Evolutionary conservation across 805 yeast genomes (phyloP), one percentile per base, ranked within the genome.

Genomic region (Teunomyces aglyptinius): DNA sequence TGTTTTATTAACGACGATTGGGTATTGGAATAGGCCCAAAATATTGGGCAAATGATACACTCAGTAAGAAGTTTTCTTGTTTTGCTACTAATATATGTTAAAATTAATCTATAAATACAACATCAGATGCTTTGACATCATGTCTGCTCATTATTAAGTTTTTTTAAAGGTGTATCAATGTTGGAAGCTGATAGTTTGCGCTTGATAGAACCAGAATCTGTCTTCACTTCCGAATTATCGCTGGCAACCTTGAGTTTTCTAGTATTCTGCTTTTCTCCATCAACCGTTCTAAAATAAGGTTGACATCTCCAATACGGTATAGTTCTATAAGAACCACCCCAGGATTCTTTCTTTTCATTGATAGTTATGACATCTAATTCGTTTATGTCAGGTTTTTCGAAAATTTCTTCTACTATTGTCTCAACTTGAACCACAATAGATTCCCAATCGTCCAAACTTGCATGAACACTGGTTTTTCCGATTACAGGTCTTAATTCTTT

Each of bases 231-330:
- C 29, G 15, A 32, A 24, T 43, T 15, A 12, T 62, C 61, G 1
- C 75, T 76, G 1, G 77, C 76, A 29, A 72, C 65, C 45, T 67
- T 65, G 43, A 71, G 59, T 12, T 57, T 56, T 28, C 74, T 55
- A 1, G 69, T 61, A 49, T 69, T 71, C 43, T 69, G 73, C 51
- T 69, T 71, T 46, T 70, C 82, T 18, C 98, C 98, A 61, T 89
- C 80, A 1, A 92, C 96, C 2, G 85, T 83, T 56, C 99, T 77
- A 74, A 92, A 92, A 62, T 88, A 86, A 2, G 99, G 99, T 67
- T 92, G 99, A 53, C 96, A 83, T 58, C 98, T 78, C 98, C 98
- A 92, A 63, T 86, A 90, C 1, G 99, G 98, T 12, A 92, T 81
- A 4, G 76, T 78, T 62, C 82, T 82, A 63, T 94, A 92, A 11